phyloP scores from a whole-genome alignment of 2,329 filamentous ascomycete genomes.

The Moelleriella libera region DNA sequence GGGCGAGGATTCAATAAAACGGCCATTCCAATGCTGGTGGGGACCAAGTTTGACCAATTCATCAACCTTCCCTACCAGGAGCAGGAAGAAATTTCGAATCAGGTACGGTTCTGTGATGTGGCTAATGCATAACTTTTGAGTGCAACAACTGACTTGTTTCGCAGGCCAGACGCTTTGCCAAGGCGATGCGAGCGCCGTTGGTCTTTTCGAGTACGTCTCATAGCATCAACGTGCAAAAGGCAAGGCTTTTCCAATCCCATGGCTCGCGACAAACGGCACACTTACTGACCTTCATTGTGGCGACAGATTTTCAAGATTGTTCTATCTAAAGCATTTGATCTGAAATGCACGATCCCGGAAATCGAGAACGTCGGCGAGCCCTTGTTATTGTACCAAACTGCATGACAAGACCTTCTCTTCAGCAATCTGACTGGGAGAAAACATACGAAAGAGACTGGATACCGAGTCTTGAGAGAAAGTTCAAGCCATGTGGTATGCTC shows the following conservation, averaged over 20 bases:
- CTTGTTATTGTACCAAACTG: conserved; percentile 73
- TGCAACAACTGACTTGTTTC: neutral
- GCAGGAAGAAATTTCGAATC: conserved; percentile 95
- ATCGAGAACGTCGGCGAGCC: conserved; percentile 98
- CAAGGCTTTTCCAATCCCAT: conserved; percentile 18
- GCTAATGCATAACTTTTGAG: neutral
- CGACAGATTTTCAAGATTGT: conserved; percentile 97
- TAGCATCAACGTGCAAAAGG: conserved; percentile 98
- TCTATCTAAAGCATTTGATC: conserved; percentile 92
- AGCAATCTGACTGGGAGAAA: neutral
- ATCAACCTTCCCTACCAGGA: conserved; percentile 96
- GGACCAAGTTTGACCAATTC: conserved; percentile 98
- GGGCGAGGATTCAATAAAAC: conserved; percentile 99
- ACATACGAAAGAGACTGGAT: too few species aligned
- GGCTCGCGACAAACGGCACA: neutral
- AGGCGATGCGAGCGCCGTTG: conserved; percentile 92
- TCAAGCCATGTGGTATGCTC: too few species aligned
- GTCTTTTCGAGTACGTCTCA: conserved; percentile 99
- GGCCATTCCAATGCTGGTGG: conserved; percentile 93
- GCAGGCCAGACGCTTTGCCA: conserved; percentile 86
- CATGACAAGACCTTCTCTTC: conserved; percentile 11
- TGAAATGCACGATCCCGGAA: conserved; percentile 97
- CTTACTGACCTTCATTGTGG: neutral
- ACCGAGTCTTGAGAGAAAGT: too few species aligned
- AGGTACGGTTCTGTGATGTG: conserved; percentile 38